These are phyloP conservation scores for Logfia minima DNA, from an alignment of 129 eudicot genomes.

Conservation along the genomic window DNA sequence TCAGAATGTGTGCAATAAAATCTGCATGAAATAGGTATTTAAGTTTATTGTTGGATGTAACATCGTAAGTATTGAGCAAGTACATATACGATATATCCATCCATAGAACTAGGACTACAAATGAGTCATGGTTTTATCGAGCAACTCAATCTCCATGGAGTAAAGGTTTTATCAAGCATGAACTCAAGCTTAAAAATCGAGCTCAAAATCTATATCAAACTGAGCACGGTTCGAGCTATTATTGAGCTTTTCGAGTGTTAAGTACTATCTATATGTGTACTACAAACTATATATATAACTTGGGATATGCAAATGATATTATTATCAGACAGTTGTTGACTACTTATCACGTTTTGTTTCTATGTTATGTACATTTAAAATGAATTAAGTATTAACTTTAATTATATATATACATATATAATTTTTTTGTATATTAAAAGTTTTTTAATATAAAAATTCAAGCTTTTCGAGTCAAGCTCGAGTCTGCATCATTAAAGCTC, in stretches of 20 bases:
- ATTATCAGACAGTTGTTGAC: neutral
- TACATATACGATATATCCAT: neutral
- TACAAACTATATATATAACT: too few species aligned
- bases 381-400: neutral
- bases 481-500: neutral
- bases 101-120: neutral
- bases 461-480: too few species aligned
- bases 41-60: neutral
- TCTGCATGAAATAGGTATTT: neutral
- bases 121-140: neutral
- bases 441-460: too few species aligned
- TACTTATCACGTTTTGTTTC: too few species aligned
- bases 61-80: neutral
- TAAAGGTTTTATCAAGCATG: neutral
- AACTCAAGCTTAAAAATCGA: neutral
- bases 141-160: neutral
- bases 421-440: too few species aligned
- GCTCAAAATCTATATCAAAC: neutral
- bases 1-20: neutral
- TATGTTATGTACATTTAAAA: neutral
- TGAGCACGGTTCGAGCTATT: neutral
- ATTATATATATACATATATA: too few species aligned
- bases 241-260: neutral
- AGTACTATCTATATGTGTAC: too few species aligned
- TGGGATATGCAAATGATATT: neutral